Evolutionary conservation across 2,329 filamentous ascomycete genomes (phyloP), one percentile per base, ranked within the genome.

Genomic region (Penicillium sclerotigenum): DNA sequence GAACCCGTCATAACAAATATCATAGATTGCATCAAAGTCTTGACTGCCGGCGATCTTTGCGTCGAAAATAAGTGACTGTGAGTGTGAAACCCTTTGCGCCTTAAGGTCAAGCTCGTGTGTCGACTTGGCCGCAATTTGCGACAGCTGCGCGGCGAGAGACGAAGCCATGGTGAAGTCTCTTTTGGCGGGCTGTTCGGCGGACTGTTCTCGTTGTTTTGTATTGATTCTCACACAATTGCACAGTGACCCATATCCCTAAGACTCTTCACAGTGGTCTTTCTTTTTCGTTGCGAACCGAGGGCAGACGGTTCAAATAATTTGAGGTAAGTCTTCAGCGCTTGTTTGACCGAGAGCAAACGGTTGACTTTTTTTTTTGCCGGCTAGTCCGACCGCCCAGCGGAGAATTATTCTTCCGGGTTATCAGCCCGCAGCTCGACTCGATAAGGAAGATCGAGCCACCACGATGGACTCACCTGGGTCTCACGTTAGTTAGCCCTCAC

Each of bases 61-160:
- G 66, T 96, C 92, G 79, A 96, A 99, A 57, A 99, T 90, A 59
- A 99, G 79, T 51, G 94, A 99, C 75, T 97, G 93, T 62, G 90
- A 90, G 77, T 99, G 94, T 60, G 90, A 86, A 59, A 89, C 85
- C 75, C 91, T 93, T 78, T 97, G 91, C 68, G 92, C 90, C 77
- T 95, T 96, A 66, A 96, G 83, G 72, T 97, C 90, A 68, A 97
- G 84, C 65, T 93, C 88, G 71, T 92, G 88, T 66, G 92, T 96
- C 67, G 91, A 96, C 70, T 89, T 90, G 64, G 89, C 87, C 66
- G 92, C 90, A 71, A 99, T 92, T 72, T 90, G 87, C 80, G 92
- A 90, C 79, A 99, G 81, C 83, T 99, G 95, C 79, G 90, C 87
- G 77, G 93, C 89, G 66, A 99, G 88, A 71, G 90, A 87, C 59